Conservation (phyloP, 2,329 filamentous ascomycete species). For the Ophiostoma fasciatum region DNA sequence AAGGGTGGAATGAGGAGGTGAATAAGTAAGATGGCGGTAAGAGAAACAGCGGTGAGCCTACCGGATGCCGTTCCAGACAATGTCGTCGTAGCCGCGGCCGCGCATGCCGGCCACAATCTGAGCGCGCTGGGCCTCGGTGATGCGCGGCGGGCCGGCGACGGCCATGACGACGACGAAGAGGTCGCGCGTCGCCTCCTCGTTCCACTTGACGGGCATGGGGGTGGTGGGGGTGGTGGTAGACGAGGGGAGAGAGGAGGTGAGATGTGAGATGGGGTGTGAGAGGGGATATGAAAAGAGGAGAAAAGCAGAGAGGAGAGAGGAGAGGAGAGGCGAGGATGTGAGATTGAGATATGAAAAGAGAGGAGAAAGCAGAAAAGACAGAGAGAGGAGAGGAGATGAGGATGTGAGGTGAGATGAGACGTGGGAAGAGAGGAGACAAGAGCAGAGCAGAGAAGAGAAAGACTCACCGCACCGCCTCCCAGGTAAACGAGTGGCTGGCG, state of each 20-base stretch:
- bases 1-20: neutral
- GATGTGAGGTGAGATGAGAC: neutral
- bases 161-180: constrained; percentile 16
- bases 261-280: neutral
- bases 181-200: constrained; percentile 14
- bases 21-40: neutral
- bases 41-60: constrained; percentile 11
- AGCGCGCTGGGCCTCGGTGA: constrained; percentile 15
- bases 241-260: neutral
- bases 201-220: constrained; percentile 18
- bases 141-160: constrained; percentile 7
- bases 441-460: constrained; percentile 2
- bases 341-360: no score
- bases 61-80: constrained; percentile 23
- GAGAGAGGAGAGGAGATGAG: neutral
- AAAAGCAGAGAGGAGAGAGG: no score
- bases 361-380: neutral
- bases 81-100: constrained; percentile 13
- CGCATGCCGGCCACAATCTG: constrained; percentile 13
- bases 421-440: neutral
- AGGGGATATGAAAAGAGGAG: neutral
- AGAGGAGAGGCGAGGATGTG: no score
- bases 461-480: constrained; percentile 30
- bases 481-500: constrained; percentile 20
- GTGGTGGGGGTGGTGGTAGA: neutral